These are phyloP conservation scores for Syzygium syzygioides DNA, from an alignment of 441 rosid genomes.

Conservation along the genomic window DNA sequence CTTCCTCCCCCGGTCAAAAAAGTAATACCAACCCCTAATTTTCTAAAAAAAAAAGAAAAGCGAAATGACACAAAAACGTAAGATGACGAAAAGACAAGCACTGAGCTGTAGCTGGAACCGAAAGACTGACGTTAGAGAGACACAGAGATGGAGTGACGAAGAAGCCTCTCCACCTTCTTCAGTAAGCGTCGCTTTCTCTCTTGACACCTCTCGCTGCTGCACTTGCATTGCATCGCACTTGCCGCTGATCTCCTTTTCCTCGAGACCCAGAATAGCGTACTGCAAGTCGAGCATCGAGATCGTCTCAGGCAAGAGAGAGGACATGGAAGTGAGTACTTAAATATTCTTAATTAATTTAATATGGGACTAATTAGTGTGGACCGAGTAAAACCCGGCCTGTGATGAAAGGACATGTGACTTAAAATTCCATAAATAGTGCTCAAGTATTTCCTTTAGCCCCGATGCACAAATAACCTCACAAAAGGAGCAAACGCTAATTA, in stretches of 20 bases:
- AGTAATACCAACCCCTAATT: neutral
- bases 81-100: conserved; percentile 9
- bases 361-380: too few species aligned
- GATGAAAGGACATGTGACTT: too few species aligned
- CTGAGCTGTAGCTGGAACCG: neutral
- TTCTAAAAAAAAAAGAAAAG: neutral
- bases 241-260: neutral
- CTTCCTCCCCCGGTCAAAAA: conserved; percentile 30
- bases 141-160: conserved; percentile 6
- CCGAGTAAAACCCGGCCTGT: too few species aligned
- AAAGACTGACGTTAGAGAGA: neutral
- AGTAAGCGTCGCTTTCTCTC: conserved; percentile 24
- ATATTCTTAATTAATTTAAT: too few species aligned
- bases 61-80: neutral
- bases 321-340: conserved; percentile 46
- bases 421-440: too few species aligned
- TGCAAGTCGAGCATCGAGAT: neutral
- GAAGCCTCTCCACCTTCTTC: conserved; percentile 43
- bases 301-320: neutral
- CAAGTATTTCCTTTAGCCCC: too few species aligned
- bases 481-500: too few species aligned
- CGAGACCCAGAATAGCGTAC: neutral
- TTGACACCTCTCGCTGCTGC: neutral
- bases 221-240: neutral
- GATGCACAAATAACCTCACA: too few species aligned